A percentile compares a stretch with the other conserved stretches of the same genome.
Evolutionary conservation across 208 protist species (phyloP).

Genomic region (Trypanosomatidae sp.): DNA sequence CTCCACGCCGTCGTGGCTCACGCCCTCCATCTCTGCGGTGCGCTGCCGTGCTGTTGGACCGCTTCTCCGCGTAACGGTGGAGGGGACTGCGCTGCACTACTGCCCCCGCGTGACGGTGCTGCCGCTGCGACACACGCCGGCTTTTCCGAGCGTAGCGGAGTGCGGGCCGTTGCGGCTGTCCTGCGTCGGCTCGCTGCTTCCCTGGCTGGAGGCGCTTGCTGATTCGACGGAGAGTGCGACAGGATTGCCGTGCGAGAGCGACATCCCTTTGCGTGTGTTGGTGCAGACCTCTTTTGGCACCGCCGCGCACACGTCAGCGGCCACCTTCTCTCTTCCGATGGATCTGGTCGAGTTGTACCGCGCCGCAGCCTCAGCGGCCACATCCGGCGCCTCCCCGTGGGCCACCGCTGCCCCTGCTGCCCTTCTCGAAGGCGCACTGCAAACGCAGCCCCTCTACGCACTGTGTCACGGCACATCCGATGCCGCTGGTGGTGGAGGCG

Average conservation of each 20-base stretch:
- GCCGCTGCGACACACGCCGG: background rate
- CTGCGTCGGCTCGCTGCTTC: slow-evolving; percentile 11
- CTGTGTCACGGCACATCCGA: no score
- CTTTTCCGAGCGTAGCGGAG: slow-evolving; percentile 6
- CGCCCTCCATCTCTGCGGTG: slow-evolving; percentile 27
- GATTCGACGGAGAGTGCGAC: background rate
- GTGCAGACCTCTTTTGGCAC: slow-evolving; percentile 26
- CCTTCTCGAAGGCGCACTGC: slow-evolving; percentile 18
- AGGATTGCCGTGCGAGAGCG: background rate
- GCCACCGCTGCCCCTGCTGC: background rate
- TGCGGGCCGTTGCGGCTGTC: slow-evolving; percentile 12
- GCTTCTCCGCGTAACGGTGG: slow-evolving; percentile 26
- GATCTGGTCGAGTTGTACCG: slow-evolving; percentile 13
- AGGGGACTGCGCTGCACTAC: slow-evolving; percentile 48
- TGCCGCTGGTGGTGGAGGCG: no score
- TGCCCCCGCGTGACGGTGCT: slow-evolving; percentile 30
- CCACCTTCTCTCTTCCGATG: background rate
- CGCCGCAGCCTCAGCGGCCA: background rate
- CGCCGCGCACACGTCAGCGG: background rate
- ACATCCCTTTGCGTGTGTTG: slow-evolving; percentile 9
- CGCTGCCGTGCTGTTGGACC: slow-evolving; percentile 4
- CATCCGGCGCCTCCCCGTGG: slow-evolving; percentile 14
- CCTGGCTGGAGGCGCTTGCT: slow-evolving; percentile 8
- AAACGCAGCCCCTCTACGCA: slow-evolving; percentile 15
- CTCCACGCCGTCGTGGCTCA: slow-evolving; percentile 12